phyloP scores from a whole-genome alignment of 805 yeast genomes.

The Limtongia smithiae region DNA sequence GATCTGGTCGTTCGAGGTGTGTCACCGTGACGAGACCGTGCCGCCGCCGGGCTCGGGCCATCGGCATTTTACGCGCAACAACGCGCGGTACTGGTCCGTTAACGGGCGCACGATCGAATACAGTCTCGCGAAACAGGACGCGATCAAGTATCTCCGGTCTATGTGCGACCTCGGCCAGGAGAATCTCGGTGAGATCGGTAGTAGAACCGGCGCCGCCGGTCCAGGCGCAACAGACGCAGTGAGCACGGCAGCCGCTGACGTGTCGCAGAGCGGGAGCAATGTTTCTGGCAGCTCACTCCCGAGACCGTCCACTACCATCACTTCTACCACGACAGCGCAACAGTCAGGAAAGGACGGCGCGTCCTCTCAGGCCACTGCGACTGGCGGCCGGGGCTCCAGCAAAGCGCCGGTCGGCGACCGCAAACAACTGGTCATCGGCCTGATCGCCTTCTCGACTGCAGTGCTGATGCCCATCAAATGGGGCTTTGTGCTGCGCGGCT shows the following conservation, averaged over 20 bases:
- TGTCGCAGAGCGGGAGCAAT: no score
- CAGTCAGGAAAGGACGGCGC: not conserved
- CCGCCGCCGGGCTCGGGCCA: conserved; percentile 5
- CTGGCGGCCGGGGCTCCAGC: not conserved
- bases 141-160: conserved; percentile 20
- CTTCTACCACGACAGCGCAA: not conserved
- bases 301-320: no score
- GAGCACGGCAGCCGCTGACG: no score
- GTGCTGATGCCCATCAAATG: conserved; percentile 25
- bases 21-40: conserved; percentile 7
- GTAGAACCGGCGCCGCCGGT: no score
- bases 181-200: conserved; percentile 1
- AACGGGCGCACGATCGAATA: conserved; percentile 19
- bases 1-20: conserved; percentile 34
- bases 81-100: conserved; percentile 11
- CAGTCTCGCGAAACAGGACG: conserved; percentile 27
- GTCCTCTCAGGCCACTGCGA: not conserved
- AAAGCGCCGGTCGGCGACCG: conserved; percentile 12
- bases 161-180: conserved; percentile 18
- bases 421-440: conserved; percentile 25
- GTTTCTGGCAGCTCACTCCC: no score
- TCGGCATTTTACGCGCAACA: not conserved
- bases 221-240: no score
- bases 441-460: conserved; percentile 27
- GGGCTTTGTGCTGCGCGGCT: conserved; percentile 30